These are phyloP conservation scores for Postia placenta DNA, from an alignment of 768 basidiomycete species.

Conservation along the genomic window DNA sequence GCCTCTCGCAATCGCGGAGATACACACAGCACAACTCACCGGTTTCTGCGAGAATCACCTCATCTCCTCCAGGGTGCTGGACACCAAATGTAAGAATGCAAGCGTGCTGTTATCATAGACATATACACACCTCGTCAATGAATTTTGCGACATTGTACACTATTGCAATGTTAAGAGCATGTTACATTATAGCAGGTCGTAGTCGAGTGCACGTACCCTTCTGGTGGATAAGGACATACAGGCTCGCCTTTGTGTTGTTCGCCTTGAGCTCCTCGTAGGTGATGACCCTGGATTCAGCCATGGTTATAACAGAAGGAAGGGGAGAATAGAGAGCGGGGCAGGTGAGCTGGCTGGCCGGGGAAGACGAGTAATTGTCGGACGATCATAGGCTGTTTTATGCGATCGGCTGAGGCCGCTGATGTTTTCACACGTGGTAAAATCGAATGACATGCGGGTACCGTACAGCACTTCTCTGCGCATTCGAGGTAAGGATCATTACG, in stretches of 20 bases:
- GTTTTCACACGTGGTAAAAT: constrained; percentile 5
- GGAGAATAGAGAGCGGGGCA: constrained; percentile 10
- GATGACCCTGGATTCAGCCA: constrained; percentile 44
- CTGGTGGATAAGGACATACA: constrained; percentile 79
- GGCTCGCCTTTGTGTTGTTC: constrained; percentile 65
- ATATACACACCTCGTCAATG: constrained; percentile 77
- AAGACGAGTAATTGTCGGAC: constrained; percentile 4
- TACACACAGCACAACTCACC: constrained; percentile 48
- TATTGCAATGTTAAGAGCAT: constrained; percentile 25
- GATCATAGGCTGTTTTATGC: constrained; percentile 5
- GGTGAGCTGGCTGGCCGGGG: constrained; percentile 10
- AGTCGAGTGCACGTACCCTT: constrained; percentile 52
- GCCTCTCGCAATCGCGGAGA: neutral
- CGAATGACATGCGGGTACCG: neutral
- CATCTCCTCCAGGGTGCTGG: constrained; percentile 94
- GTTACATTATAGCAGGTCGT: neutral
- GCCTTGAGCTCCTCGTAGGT: constrained; percentile 73
- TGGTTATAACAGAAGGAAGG: constrained; percentile 15
- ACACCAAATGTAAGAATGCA: neutral
- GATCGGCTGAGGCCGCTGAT: constrained; percentile 1
- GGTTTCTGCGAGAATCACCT: constrained; percentile 90
- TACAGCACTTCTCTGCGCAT: too few relatives aligned
- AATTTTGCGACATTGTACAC: constrained; percentile 94
- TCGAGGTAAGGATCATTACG: neutral
- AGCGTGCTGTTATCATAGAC: neutral